These are phyloP conservation scores for Fusarium armeniacum DNA, from an alignment of 2,329 filamentous ascomycete species.

Conservation along the genomic window DNA sequence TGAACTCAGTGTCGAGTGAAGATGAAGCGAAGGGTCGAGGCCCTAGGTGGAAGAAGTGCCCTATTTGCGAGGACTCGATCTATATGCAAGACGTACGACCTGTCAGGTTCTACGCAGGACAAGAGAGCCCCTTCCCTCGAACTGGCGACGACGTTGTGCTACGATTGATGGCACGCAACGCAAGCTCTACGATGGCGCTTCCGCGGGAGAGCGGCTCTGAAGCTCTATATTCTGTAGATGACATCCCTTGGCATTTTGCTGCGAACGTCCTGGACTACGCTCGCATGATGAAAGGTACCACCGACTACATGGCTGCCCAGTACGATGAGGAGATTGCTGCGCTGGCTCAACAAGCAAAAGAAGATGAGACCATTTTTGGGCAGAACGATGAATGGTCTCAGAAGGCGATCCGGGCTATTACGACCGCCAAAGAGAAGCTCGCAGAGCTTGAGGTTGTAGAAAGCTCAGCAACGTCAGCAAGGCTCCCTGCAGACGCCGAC, in stretches of 20 bases:
- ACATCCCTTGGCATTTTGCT: conserved; percentile 94
- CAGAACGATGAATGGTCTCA: conserved; percentile 94
- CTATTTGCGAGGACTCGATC: conserved; percentile 94
- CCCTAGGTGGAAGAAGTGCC: conserved; percentile 91
- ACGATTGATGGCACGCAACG: conserved; percentile 83
- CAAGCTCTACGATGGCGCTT: conserved; percentile 86
- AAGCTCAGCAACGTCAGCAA: conserved; percentile 33
- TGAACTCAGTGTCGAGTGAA: conserved; percentile 84
- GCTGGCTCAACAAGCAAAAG: conserved; percentile 81
- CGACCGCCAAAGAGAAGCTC: conserved; percentile 81
- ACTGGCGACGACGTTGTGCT: conserved; percentile 92
- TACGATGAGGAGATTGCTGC: conserved; percentile 84
- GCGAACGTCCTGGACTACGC: conserved; percentile 96
- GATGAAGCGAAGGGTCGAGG: conserved; percentile 79
- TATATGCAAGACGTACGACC: conserved; percentile 91
- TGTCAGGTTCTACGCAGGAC: conserved; percentile 90
- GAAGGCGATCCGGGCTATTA: conserved; percentile 82
- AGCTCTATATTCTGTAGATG: conserved; percentile 75
- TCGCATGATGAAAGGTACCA: conserved; percentile 92
- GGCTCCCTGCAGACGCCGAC: conserved; percentile 59
- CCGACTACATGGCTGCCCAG: conserved; percentile 86
- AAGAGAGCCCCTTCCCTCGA: conserved; percentile 83
- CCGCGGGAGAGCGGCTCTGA: conserved; percentile 84
- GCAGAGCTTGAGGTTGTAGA: conserved; percentile 57
- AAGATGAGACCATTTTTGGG: conserved; percentile 91